Base-by-base conservation (phyloP, 129 eudicot species). In the Smallanthus sonchifolius region DNA sequence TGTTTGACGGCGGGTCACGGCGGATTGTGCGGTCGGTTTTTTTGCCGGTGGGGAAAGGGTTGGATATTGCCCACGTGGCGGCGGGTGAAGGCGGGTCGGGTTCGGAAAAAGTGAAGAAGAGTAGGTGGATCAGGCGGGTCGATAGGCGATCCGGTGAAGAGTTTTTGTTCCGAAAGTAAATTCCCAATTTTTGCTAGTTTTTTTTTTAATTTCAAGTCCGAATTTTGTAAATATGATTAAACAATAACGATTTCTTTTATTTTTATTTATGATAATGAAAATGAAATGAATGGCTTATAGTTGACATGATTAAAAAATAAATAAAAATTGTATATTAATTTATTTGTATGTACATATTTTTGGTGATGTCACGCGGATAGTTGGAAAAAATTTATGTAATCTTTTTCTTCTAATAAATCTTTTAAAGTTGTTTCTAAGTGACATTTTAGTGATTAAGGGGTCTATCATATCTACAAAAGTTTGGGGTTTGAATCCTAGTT, bases 1-100 rank as follows among this genome's bases (percentile, higher is more conserved):
- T 84, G 17, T 64, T 92, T 17, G 91, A 75, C 2, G 87, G 85
- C 10, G 82, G 78, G 5, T 76, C 87, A 43, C 78, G 95, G 78
- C 79, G 92, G 81, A 75, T 92, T 30, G 95, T 87, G 14, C 67
- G 96, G 54, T 79, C 95, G 47, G 90, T 83, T 40, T 86, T 86
- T 40, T 52, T 89, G 78, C 96, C 98, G 81, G 96, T 92, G 65
- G 96, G 96, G 14, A 74, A 87, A n/a, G 96, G 98, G 39, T 67
- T 92, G 49, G 91, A 92, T 64, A 86, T 90, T 6, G 96, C 95
- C 11, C 89, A 92, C 73, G 95, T 90, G 34, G 98, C 86, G 14
- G 92, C 94, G 5, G 59, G 76, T 3, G 86, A 83, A 35, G 11
- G 14, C 67, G 82, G 84, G 16, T 63, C 54, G 64, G 69, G 77